These are phyloP conservation scores for Clitopilus hobsonii DNA, from an alignment of 768 basidiomycete species.

Conservation along the genomic window DNA sequence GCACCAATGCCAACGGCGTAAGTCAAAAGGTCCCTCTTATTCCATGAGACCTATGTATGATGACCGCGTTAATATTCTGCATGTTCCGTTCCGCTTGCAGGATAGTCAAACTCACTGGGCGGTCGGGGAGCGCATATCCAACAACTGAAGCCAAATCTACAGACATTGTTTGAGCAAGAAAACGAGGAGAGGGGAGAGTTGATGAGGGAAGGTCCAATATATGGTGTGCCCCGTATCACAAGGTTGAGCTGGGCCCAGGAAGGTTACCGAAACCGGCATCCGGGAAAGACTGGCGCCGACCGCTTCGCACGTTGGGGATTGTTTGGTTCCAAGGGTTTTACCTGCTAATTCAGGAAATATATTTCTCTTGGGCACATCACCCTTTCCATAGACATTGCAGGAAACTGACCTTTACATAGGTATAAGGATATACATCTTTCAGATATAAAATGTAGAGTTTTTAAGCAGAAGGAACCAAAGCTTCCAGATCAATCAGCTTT, in stretches of 20 bases:
- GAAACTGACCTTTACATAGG: not conserved
- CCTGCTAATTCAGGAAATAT: not conserved
- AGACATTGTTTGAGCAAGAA: conserved; percentile 31
- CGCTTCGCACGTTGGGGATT: not conserved
- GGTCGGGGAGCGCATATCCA: conserved; percentile 47
- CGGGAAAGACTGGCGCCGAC: not conserved
- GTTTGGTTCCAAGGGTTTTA: not conserved
- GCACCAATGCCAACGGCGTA: conserved; percentile 83
- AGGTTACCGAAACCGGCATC: not conserved
- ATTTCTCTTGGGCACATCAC: not conserved
- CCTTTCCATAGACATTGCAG: no score
- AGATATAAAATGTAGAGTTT: not conserved
- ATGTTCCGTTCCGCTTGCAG: not conserved
- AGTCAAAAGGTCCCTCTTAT: conserved; percentile 73
- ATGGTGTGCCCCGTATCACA: not conserved
- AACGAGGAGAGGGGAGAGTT: not conserved
- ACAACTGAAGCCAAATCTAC: conserved; percentile 64
- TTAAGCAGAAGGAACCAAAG: conserved; percentile 19
- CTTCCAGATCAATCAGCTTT: conserved; percentile 49
- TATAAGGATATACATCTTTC: not conserved
- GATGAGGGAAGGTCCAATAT: not conserved
- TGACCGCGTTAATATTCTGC: not conserved
- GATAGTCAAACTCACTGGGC: conserved; percentile 39
- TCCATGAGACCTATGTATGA: conserved; percentile 66
- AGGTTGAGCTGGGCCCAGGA: not conserved